Evolutionary conservation across 2,329 filamentous ascomycete species (phyloP).

Genomic region (Sphaceloma murrayae): DNA sequence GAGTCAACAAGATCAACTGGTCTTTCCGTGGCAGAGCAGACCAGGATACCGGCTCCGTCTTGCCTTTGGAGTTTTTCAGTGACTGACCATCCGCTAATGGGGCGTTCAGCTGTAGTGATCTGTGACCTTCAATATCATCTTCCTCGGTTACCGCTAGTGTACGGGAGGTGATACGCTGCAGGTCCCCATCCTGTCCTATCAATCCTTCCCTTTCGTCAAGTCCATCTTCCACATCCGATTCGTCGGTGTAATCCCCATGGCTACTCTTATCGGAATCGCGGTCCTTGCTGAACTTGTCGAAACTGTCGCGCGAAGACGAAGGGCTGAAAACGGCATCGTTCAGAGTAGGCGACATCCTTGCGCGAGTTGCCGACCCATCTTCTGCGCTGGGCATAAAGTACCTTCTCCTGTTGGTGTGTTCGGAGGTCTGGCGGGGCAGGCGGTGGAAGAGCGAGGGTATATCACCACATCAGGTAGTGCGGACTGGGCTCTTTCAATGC

Average conservation of each 20-base stretch:
- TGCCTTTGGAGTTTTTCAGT: conserved; percentile 20
- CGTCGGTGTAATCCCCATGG: conserved; percentile 1
- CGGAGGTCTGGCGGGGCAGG: conserved; percentile 5
- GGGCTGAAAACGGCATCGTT: conserved; percentile 13
- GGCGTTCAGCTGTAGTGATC: neutral
- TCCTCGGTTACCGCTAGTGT: conserved; percentile 18
- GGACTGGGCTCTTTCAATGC: neutral
- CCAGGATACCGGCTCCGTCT: conserved; percentile 54
- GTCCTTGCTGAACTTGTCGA: conserved; percentile 13
- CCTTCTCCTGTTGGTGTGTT: neutral
- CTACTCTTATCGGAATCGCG: conserved; percentile 6
- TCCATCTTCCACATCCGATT: conserved; percentile 8
- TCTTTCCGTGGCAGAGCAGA: conserved; percentile 62
- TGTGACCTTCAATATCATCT: conserved; percentile 6
- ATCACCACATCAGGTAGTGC: too few species aligned
- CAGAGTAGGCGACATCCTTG: too few species aligned
- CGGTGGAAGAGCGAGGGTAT: too few species aligned
- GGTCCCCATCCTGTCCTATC: conserved; percentile 3
- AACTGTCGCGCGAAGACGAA: neutral
- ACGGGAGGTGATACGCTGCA: neutral
- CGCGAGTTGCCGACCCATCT: neutral
- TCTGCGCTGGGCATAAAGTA: neutral
- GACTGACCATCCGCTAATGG: conserved; percentile 12
- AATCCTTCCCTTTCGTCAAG: conserved; percentile 10
- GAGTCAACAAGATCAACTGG: conserved; percentile 66